Percentiles rank a stretch among this genome's conserved stretches.
Evolutionary conservation across 441 rosid genomes (phyloP).

Genomic region (Adansonia gregorii): DNA sequence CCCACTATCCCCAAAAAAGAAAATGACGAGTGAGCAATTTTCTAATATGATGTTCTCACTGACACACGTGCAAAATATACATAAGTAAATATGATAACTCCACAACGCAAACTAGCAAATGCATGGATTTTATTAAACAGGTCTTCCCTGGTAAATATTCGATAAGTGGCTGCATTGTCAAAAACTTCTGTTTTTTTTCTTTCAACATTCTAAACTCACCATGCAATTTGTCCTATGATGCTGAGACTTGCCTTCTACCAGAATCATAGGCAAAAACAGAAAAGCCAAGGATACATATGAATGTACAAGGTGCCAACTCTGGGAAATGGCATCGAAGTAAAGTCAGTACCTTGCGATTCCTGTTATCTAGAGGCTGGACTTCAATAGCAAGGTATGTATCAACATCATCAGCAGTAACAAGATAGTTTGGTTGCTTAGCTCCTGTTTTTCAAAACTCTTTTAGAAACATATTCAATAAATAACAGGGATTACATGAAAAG

Average conservation of each 20-base stretch:
- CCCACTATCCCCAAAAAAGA: conserved; percentile 3
- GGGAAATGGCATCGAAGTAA: conserved; percentile 6
- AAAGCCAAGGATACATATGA: conserved; percentile 18
- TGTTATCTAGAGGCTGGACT: conserved; percentile 96
- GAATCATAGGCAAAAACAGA: conserved; percentile 16
- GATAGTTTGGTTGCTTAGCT: conserved; percentile 96
- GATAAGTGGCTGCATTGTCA: conserved; percentile 1
- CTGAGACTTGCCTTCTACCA: conserved; percentile 10
- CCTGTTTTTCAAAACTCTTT: conserved; percentile 56
- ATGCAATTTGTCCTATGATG: not conserved
- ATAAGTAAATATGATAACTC: not conserved
- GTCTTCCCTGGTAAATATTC: conserved; percentile 18
- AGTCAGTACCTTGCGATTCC: conserved; percentile 87
- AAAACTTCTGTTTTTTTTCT: not conserved
- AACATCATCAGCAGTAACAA: conserved; percentile 96
- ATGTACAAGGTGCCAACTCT: not conserved
- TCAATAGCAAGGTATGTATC: conserved; percentile 91
- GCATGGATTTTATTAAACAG: conserved; percentile 1
- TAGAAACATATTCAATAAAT: conserved; percentile 22
- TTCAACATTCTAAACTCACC: not conserved
- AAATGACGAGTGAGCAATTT: not conserved
- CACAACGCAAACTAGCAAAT: conserved; percentile 10
- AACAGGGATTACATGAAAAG: conserved; percentile 24
- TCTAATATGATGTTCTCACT: not conserved
- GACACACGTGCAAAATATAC: not conserved